phyloP scores from a whole-genome alignment of 306 rosid species.

The Cicer cuneatum region DNA sequence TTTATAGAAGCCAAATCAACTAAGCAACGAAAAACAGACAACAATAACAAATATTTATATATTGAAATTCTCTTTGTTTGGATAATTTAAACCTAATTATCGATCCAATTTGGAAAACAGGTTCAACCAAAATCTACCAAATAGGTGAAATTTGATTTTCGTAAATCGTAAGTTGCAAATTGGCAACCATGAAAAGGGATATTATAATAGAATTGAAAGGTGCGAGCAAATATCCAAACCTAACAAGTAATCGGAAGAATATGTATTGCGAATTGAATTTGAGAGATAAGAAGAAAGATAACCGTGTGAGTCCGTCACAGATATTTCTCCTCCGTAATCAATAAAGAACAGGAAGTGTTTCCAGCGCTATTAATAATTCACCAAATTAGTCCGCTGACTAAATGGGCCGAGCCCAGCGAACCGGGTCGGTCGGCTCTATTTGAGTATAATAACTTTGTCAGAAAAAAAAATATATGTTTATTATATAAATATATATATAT shows the following conservation, averaged over 20 bases:
- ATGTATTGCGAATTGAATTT: background rate
- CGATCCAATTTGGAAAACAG: background rate
- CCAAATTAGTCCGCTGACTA: too few species aligned
- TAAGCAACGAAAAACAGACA: background rate
- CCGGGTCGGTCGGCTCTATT: too few species aligned
- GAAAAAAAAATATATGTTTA: too few species aligned
- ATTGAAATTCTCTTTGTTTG: background rate
- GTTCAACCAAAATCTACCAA: background rate
- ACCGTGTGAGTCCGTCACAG: background rate
- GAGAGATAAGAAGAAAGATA: slow-evolving; percentile 3
- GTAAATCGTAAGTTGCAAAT: background rate
- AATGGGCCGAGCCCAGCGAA: too few species aligned
- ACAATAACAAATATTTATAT: background rate
- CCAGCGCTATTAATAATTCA: background rate
- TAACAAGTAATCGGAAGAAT: slow-evolving; percentile 1
- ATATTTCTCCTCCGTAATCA: background rate
- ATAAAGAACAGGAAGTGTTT: background rate
- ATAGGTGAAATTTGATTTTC: background rate
- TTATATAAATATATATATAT: too few species aligned
- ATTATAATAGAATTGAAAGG: slow-evolving; percentile 6
- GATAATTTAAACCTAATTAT: background rate
- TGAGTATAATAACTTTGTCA: too few species aligned
- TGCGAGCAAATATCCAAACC: background rate
- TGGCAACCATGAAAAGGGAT: background rate
- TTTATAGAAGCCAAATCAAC: slow-evolving; percentile 6